Conservation (phyloP, 306 rosid genomes). For the Herpetospermum pedunculosum region DNA sequence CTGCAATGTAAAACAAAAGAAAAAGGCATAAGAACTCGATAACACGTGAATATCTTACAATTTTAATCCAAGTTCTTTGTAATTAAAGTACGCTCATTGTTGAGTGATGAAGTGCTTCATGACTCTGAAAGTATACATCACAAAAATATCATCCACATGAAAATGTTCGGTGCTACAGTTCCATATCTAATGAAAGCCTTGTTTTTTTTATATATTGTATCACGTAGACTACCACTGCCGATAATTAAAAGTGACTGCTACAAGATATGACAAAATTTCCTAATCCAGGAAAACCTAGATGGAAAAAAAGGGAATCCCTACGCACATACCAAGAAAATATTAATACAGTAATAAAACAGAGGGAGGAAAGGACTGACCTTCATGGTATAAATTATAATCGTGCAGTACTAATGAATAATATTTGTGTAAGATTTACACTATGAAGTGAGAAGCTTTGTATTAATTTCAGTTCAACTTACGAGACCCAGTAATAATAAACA, state of each 20-base stretch:
- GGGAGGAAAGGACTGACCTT: neutral
- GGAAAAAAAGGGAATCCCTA: neutral
- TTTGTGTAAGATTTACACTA: neutral
- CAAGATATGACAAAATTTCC: neutral
- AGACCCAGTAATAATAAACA: neutral
- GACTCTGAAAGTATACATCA: neutral
- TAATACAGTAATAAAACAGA: neutral
- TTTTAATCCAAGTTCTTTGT: neutral
- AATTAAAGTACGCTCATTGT: neutral
- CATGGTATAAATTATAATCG: neutral
- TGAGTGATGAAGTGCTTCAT: neutral
- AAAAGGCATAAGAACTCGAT: neutral
- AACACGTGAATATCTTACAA: neutral
- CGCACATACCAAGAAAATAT: neutral
- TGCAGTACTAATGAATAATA: neutral
- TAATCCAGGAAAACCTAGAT: neutral
- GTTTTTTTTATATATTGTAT: neutral
- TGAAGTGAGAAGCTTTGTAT: slow-evolving; percentile 1
- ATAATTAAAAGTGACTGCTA: neutral
- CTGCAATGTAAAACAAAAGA: slow-evolving; percentile 38
- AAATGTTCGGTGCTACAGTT: neutral
- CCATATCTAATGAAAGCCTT: neutral
- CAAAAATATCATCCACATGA: neutral
- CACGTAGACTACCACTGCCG: neutral
- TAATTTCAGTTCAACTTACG: neutral